These are phyloP conservation scores for Novakomyces olei DNA, from an alignment of 805 yeast species.

Conservation along the genomic window DNA sequence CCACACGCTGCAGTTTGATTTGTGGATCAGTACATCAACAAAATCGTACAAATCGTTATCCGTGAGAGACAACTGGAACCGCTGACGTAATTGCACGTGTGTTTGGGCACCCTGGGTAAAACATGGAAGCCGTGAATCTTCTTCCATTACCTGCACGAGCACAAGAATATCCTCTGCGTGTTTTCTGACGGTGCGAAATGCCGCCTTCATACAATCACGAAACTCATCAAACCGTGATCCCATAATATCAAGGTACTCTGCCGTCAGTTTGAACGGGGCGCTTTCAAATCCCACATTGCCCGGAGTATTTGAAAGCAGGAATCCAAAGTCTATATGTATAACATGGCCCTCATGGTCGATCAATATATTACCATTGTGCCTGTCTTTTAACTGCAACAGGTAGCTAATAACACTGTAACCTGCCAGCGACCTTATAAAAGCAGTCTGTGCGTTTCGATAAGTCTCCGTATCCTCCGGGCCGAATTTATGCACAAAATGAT, in stretches of 20 bases:
- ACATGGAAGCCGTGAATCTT: conserved; percentile 67
- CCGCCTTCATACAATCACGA: conserved; percentile 38
- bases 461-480: conserved; percentile 33
- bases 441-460: conserved; percentile 57
- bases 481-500: conserved; percentile 56
- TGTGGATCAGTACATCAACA: conserved; percentile 61
- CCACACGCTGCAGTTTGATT: conserved; percentile 68
- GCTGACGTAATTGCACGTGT: conserved; percentile 50
- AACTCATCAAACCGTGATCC: conserved; percentile 45
- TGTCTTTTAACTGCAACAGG: conserved; percentile 77
- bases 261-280: conserved; percentile 84
- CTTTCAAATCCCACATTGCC: conserved; percentile 96
- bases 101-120: conserved; percentile 76
- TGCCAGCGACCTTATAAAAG: conserved; percentile 70
- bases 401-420: conserved; percentile 86
- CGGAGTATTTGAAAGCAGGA: conserved; percentile 77
- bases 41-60: conserved; percentile 54
- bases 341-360: conserved; percentile 90
- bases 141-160: conserved; percentile 85
- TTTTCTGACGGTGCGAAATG: conserved; percentile 52
- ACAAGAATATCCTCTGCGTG: conserved; percentile 53
- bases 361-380: conserved; percentile 96
- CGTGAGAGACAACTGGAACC: conserved; percentile 55
- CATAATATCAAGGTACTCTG: conserved; percentile 68
- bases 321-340: conserved; percentile 84